Conservation (phyloP, 768 basidiomycete species). For the Leccinum obscurum region DNA sequence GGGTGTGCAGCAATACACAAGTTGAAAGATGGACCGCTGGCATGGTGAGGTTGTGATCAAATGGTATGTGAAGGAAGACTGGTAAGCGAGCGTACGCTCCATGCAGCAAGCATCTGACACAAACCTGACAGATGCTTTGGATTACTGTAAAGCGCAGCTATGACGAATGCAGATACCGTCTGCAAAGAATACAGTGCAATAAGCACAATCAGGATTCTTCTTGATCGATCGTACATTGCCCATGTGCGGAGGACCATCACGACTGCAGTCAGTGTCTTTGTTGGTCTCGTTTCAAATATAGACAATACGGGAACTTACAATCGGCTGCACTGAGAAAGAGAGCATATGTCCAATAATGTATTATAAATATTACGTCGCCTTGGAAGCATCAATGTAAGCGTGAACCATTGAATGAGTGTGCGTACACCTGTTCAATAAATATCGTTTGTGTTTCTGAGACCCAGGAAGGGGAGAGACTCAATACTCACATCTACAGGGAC, state of each 20-base stretch:
- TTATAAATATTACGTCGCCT: not conserved
- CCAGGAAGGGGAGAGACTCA: not conserved
- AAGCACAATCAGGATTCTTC: not conserved
- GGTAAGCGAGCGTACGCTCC: not conserved
- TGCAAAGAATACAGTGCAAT: not conserved
- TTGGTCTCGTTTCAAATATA: not conserved
- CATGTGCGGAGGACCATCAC: constrained; percentile 2
- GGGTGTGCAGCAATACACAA: too few species aligned
- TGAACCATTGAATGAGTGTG: not conserved
- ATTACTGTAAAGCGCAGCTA: not conserved
- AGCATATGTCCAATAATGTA: not conserved
- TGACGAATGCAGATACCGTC: not conserved
- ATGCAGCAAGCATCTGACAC: not conserved
- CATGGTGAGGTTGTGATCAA: too few species aligned
- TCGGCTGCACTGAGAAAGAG: not conserved
- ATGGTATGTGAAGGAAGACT: too few species aligned
- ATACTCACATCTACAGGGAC: not conserved
- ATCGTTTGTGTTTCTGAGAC: not conserved
- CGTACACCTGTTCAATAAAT: not conserved
- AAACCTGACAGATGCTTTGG: not conserved
- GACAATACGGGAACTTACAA: not conserved
- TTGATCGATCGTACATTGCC: constrained; percentile 2
- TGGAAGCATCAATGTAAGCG: not conserved
- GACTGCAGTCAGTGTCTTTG: not conserved
- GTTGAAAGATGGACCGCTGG: too few species aligned